phyloP scores from a whole-genome alignment of 495 filamentous ascomycete genomes.

The Penicillium simplicissimum region DNA sequence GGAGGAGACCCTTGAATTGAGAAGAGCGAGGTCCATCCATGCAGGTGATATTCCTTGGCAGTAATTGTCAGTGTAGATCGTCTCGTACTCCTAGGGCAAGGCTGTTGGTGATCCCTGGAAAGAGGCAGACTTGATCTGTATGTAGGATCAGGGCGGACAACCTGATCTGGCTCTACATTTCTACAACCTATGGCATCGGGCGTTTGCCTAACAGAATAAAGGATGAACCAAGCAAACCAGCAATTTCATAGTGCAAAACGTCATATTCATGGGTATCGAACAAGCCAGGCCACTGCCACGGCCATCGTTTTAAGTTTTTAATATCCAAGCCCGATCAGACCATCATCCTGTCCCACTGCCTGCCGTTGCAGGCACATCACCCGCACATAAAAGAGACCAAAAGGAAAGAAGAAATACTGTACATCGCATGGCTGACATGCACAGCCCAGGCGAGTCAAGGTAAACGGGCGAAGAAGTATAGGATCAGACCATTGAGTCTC shows the following conservation, averaged over 20 bases:
- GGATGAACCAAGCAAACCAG: background rate
- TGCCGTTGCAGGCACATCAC: conserved; percentile 1
- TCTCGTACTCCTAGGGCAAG: too few relatives aligned
- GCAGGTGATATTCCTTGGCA: too few relatives aligned
- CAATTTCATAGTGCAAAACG: conserved; percentile 11
- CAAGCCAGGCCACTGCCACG: conserved; percentile 24
- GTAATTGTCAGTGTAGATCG: too few relatives aligned
- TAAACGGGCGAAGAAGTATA: background rate
- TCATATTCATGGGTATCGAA: conserved; percentile 42
- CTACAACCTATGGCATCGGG: background rate
- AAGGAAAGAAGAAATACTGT: conserved; percentile 18
- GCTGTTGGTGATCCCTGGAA: too few relatives aligned
- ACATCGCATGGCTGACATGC: conserved; percentile 18
- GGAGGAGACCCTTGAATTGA: too few relatives aligned
- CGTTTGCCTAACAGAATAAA: background rate
- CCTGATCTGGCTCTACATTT: background rate
- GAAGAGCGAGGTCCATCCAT: too few relatives aligned
- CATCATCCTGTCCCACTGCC: background rate
- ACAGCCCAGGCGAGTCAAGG: conserved; percentile 7
- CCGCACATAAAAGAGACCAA: conserved; percentile 2
- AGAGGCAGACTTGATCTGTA: background rate
- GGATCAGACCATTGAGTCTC: conserved; percentile 13
- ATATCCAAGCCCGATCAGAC: background rate
- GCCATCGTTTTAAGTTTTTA: conserved; percentile 20
- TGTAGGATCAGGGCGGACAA: background rate